Evolutionary conservation across 202 grass and related monocot genomes (phyloP).

Genomic region (Hordeum pubiflorum): DNA sequence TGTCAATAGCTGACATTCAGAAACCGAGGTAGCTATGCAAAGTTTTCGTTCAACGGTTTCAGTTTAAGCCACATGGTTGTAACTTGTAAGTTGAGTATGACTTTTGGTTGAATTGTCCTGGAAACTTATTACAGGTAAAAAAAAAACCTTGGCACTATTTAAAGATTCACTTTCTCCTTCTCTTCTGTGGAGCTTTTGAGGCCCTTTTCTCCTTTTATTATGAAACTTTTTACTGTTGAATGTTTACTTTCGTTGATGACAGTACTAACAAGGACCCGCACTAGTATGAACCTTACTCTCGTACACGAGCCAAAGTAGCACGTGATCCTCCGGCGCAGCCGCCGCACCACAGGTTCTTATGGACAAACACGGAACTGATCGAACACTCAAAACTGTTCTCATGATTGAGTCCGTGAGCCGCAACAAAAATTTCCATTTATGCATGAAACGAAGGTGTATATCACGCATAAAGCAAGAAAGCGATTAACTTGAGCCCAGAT

Average conservation of each 20-base stretch:
- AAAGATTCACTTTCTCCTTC: neutral
- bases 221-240: neutral
- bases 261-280: neutral
- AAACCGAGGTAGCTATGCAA: neutral
- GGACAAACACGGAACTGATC: neutral
- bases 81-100: conserved; percentile 9
- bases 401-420: neutral
- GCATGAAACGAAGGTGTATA: neutral
- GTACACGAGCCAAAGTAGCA: neutral
- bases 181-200: neutral
- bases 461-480: conserved; percentile 30
- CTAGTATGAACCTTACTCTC: neutral
- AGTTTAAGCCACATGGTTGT: neutral
- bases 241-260: neutral
- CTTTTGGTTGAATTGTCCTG: neutral
- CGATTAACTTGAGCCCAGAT: neutral
- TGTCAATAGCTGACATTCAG: neutral
- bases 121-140: neutral
- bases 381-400: neutral
- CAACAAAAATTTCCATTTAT: neutral
- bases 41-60: neutral
- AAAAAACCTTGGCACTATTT: neutral
- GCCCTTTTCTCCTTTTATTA: neutral
- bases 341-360: neutral
- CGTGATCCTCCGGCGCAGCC: neutral